Evolutionary conservation across 129 eudicot species (phyloP), one percentile per base, ranked within the genome.

Genomic region (Arctium lappa): DNA sequence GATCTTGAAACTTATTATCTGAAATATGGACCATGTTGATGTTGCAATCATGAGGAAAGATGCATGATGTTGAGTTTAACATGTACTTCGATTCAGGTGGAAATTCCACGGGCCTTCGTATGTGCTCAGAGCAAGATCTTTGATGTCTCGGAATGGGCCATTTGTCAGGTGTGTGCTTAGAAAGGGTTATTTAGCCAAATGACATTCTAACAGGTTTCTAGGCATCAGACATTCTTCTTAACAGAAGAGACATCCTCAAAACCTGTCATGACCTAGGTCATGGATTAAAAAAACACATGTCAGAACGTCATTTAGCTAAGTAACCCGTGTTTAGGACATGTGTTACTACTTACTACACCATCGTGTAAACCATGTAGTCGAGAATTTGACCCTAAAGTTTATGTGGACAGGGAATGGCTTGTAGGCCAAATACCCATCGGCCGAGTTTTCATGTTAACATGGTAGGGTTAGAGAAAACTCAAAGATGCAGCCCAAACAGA

Each of bases 81-180:
- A 29, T 72, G 32, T 34, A 44, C 11, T 76, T 73, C 30, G 75
- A 29, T 80, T 40, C 79, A 95, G 99, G 88, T 89, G 90, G 98
- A 95, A 84, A 93, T 95, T 56, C 99, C 98, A 12, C 91, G 98
- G 18, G 98, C 98, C 46, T 95, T 93, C 83, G 99, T 95, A 69
- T 95, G 99, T 88, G 98, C 99, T 53, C 97, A 95, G 86, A 91
- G 93, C 91, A 95, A 85, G 89, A 93, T 95, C 42, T 95, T 93
- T 85, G 99, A 95, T 81, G 99, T 95, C 37, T 95, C 99, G 1
- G 99, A 95, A 85, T 95, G 99, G 99, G 99, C 99, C 80, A 91
- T 93, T 65, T 95, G 98, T 87, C 99, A 95, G 98, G 98, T 94
- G 72, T 77, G 89, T 80, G 29, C 62, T 72, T 46, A 60, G 0